Base-by-base conservation (phyloP, 2,329 filamentous ascomycete species). In the Raffaelea deltoideospora region DNA sequence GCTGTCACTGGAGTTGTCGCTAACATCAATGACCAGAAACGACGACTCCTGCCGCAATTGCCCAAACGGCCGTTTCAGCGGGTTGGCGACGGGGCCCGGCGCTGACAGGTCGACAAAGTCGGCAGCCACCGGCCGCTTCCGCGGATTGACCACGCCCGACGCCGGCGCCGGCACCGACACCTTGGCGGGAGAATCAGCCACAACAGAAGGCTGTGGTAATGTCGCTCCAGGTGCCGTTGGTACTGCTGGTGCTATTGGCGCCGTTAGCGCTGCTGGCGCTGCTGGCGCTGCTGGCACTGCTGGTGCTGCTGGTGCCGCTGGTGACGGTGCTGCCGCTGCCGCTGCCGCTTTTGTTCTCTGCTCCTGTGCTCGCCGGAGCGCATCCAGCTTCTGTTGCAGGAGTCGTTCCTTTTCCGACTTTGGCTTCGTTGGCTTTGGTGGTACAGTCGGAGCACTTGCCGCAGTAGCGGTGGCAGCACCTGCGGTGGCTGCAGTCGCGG, bases 11-110 rank as follows among this genome's bases (percentile, higher is more conserved):
- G 61, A 65, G 19, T 64, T 71, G 21, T 93, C 87, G 50, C 84
- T 93, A 28, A 92, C 78, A 45, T 92, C 74, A 46, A 94, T 93
- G 28, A 94, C 71, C 36, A 93, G 69, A 3, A n/a, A n/a, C n/a
- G 69, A 69, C 34, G 75, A 65, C 19, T 77, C 65, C 35, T 68
- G 60, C 19, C 65, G 63, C 33, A 62, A 64, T 31, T 76, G 71
- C 11, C 69, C 71, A 47, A 78, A 76, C 4, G 73, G 69, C 34
- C 77, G 72, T 47, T 81, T 82, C 14, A 55, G 48, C 11, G 43
- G 37, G 14, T 41, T 37, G 5, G 58, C 50, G 2, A 55, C 48
- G 3, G n/a, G 20, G 11, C 52, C 48, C 1, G 51, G 48, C 13
- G 57, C 50, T 0, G 62, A 57, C 17, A 64, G 60, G n/a, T 72